These are phyloP conservation scores for Linum lewisii DNA, from an alignment of 345 rosid genomes.

Conservation along the genomic window DNA sequence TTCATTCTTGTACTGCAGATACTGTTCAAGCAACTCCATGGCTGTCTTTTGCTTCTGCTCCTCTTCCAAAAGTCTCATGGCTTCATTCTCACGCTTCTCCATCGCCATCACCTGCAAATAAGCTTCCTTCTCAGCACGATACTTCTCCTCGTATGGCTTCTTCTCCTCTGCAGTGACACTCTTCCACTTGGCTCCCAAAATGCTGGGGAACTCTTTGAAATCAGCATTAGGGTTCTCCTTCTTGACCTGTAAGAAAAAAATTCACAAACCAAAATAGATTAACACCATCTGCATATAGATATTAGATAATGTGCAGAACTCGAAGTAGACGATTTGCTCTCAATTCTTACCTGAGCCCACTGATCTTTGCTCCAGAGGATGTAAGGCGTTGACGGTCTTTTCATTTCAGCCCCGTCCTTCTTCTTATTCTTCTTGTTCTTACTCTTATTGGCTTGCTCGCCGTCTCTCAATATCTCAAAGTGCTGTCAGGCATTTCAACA, in stretches of 20 bases:
- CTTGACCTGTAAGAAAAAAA: slow-evolving; percentile 37
- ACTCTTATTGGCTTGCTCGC: slow-evolving; percentile 27
- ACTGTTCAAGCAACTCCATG: slow-evolving; percentile 87
- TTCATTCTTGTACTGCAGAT: slow-evolving; percentile 73
- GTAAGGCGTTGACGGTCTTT: slow-evolving; percentile 78
- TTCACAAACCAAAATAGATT: not conserved
- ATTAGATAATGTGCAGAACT: too few species aligned
- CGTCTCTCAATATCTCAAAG: slow-evolving; percentile 27
- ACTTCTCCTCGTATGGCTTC: slow-evolving; percentile 92
- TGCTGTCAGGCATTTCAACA: not conserved
- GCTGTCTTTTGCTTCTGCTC: slow-evolving; percentile 87
- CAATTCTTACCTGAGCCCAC: slow-evolving; percentile 48
- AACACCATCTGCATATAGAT: not conserved
- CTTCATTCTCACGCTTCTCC: slow-evolving; percentile 78
- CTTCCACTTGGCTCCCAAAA: slow-evolving; percentile 84
- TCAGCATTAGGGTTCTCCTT: slow-evolving; percentile 76
- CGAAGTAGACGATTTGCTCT: not conserved
- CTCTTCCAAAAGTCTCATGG: slow-evolving; percentile 78
- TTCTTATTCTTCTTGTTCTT: slow-evolving; percentile 46
- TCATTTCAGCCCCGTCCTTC: slow-evolving; percentile 51
- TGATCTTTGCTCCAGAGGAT: slow-evolving; percentile 78
- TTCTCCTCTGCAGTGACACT: slow-evolving; percentile 55
- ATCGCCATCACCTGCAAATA: slow-evolving; percentile 58
- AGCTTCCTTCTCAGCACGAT: slow-evolving; percentile 58
- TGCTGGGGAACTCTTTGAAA: slow-evolving; percentile 68